Evolutionary conservation across 176 grass and related monocot genomes (phyloP), one percentile per base, ranked within the genome.

Genomic region (Phoenix dactylifera): DNA sequence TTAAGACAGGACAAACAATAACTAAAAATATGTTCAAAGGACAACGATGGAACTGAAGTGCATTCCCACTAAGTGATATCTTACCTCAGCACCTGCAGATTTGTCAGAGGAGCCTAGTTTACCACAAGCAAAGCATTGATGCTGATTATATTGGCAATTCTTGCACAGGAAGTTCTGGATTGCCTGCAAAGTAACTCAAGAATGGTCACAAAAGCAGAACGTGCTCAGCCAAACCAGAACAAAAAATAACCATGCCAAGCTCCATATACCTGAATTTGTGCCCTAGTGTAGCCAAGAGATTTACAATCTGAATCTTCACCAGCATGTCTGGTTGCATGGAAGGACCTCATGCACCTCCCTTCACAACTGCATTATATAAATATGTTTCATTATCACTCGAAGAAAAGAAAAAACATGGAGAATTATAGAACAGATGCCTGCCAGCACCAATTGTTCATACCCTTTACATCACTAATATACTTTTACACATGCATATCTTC

Each of bases 101-200:
- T 71, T 85, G 66, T 88, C 80, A 49, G 92, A 96, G 66, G 87
- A 69, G 18, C 83, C 87, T 51, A 96, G 63, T 58, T 63, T 72
- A 63, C 87, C 92, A 66, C 92, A 96, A 16, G 77, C 77, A 85
- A 90, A 96, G 62, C 92, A 96, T 32, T 96, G 92, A 24, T 96
- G 92, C 66, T 96, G 65, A 65, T 88, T 90, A 70, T 75, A 70
- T 61, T 87, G 56, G 54, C 92, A 96, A 51, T 96, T 96, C 39
- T 88, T 74, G 66, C 92, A 96, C 16, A 90, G 23, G 52, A 87
- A 96, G 59, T 58, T 82, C 71, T 90, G 80, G 62, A 85, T 92
- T 64, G 76, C 76, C 93, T 98, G 75, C 22, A 74, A 50, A 82
- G 68, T 30, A 76, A 26, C 67, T 65, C 51, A 57, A 32, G 23